Evolutionary conservation across 192 early-diverging fungal genomes (phyloP).

Genomic region (Borealophlyctis nickersoniae): DNA sequence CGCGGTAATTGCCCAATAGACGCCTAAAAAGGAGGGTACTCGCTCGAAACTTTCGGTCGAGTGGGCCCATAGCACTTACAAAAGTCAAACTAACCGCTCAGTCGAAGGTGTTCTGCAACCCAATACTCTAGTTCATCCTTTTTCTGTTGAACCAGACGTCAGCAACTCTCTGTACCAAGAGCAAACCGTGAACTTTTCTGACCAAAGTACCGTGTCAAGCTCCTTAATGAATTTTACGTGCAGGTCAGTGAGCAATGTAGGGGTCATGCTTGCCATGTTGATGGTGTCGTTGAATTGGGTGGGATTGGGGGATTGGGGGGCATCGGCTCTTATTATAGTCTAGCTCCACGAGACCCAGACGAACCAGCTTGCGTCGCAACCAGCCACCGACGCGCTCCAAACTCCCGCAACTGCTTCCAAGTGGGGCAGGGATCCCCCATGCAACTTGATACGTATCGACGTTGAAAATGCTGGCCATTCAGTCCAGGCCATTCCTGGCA

Average conservation of each 20-base stretch:
- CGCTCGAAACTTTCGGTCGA: background rate
- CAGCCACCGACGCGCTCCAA: too few species aligned
- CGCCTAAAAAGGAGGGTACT: slow-evolving; percentile 21
- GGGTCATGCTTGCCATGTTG: too few species aligned
- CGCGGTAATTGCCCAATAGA: slow-evolving; percentile 92
- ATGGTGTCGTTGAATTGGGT: too few species aligned
- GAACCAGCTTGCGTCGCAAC: too few species aligned
- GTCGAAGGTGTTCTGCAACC: slow-evolving; percentile 84
- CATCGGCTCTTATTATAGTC: too few species aligned
- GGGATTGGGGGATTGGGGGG: too few species aligned
- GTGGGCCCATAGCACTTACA: background rate
- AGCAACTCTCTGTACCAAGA: background rate
- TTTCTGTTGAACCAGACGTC: slow-evolving; percentile 49
- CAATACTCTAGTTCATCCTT: slow-evolving; percentile 90
- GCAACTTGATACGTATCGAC: too few species aligned
- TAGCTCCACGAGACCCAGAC: too few species aligned
- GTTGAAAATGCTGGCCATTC: too few species aligned
- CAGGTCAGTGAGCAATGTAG: slow-evolving; percentile 29
- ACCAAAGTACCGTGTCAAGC: slow-evolving; percentile 36
- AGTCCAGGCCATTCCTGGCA: too few species aligned
- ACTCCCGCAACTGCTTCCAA: too few species aligned
- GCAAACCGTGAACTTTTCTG: slow-evolving; percentile 2
- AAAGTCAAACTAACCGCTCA: slow-evolving; percentile 59
- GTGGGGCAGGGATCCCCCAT: too few species aligned
- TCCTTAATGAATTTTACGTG: slow-evolving; percentile 40